Percentiles rank a stretch among this genome's conserved stretches.
Evolutionary conservation across 1,284 basidiomycete genomes (phyloP).

Genomic region (Pseudozyma hubeiensis): DNA sequence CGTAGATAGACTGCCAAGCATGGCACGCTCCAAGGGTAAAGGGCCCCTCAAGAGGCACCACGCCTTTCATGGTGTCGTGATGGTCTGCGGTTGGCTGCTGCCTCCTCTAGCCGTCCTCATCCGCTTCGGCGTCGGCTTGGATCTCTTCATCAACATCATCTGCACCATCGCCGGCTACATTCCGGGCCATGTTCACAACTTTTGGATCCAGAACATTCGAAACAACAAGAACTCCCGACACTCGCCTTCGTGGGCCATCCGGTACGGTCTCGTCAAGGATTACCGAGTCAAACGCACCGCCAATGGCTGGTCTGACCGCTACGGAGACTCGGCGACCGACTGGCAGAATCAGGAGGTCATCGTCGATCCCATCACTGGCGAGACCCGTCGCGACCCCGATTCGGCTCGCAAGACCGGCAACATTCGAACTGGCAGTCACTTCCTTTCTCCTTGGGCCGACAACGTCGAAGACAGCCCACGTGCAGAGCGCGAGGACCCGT

Average conservation of each 20-base stretch:
- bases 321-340: conserved; percentile 37
- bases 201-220: conserved; percentile 90
- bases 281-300: conserved; percentile 49
- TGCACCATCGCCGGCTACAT: conserved; percentile 82
- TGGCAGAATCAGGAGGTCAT: conserved; percentile 47
- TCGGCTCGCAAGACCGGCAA: conserved; percentile 39
- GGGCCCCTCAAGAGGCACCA: conserved; percentile 73
- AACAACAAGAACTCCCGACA: conserved; percentile 92
- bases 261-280: conserved; percentile 55
- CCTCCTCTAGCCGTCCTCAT: conserved; percentile 80
- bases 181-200: conserved; percentile 80
- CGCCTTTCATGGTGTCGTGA: conserved; percentile 81
- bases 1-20: neutral
- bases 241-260: conserved; percentile 91
- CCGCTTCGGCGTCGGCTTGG: conserved; percentile 89
- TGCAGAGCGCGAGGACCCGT: conserved; percentile 51
- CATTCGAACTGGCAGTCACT: conserved; percentile 32
- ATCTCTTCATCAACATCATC: conserved; percentile 92
- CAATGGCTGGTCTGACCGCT: conserved; percentile 54
- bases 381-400: conserved; percentile 44
- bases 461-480: conserved; percentile 49
- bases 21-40: conserved; percentile 27
- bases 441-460: conserved; percentile 50
- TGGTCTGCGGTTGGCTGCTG: conserved; percentile 55
- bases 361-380: conserved; percentile 54